Percentiles rank a stretch among this genome's conserved stretches.
These are phyloP conservation scores for Pichia sp. DNA, from an alignment of 1,139 yeast genomes.

Conservation along the genomic window DNA sequence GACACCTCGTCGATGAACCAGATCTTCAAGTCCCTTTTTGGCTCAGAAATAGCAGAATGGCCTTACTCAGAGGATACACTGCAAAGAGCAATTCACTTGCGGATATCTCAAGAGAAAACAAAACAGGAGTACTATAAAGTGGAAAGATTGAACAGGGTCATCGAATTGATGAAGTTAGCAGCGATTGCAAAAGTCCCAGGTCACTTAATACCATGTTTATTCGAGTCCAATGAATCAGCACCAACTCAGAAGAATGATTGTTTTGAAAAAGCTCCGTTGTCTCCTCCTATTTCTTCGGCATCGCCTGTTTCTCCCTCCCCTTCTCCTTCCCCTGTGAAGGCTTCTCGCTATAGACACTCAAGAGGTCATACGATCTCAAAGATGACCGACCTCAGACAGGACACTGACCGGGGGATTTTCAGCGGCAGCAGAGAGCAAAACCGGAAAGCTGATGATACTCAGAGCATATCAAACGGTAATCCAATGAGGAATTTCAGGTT, in stretches of 20 bases:
- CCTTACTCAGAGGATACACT: slow-evolving; percentile 61
- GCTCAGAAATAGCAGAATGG: slow-evolving; percentile 51
- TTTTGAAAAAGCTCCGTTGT: background rate
- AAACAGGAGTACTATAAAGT: slow-evolving; percentile 73
- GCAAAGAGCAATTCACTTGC: slow-evolving; percentile 56
- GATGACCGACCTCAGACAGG: slow-evolving; percentile 11
- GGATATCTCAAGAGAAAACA: slow-evolving; percentile 76
- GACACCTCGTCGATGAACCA: background rate
- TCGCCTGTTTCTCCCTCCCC: slow-evolving; percentile 13
- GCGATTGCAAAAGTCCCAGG: slow-evolving; percentile 62
- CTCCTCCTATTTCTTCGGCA: background rate
- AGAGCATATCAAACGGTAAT: slow-evolving; percentile 14
- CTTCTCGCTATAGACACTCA: slow-evolving; percentile 10
- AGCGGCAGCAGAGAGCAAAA: background rate
- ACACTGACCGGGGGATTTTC: background rate
- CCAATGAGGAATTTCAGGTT: slow-evolving; percentile 42
- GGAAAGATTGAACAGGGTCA: slow-evolving; percentile 57
- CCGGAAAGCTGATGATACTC: slow-evolving; percentile 23
- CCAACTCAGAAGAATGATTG: background rate
- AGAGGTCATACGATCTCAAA: slow-evolving; percentile 21
- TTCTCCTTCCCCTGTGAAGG: background rate
- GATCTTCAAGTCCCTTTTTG: slow-evolving; percentile 39
- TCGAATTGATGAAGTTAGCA: slow-evolving; percentile 62
- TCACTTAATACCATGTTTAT: slow-evolving; percentile 60
- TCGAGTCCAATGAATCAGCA: slow-evolving; percentile 27